Evolutionary conservation across 345 rosid genomes (phyloP).

Genomic region (Pistacia vera): DNA sequence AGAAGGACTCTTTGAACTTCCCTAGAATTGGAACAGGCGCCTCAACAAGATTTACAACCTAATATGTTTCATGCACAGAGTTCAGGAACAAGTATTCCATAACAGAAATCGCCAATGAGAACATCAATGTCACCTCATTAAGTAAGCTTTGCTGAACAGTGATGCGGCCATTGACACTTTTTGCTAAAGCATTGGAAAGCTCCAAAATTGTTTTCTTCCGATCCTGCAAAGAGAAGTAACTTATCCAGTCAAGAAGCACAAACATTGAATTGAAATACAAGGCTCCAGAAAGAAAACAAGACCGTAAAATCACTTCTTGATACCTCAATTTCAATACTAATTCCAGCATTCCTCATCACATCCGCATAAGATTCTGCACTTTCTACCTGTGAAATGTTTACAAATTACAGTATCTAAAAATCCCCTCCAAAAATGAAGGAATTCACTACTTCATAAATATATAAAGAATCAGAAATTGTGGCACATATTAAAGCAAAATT

Average conservation of each 20-base stretch:
- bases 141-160: conserved; percentile 65
- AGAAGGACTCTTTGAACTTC: conserved; percentile 77
- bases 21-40: conserved; percentile 90
- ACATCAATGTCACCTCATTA: conserved; percentile 57
- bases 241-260: conserved; percentile 5
- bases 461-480: neutral
- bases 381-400: conserved; percentile 49
- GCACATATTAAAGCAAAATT: neutral
- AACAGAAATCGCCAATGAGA: conserved; percentile 24
- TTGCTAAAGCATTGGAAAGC: conserved; percentile 60
- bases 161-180: conserved; percentile 62
- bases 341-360: conserved; percentile 73
- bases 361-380: conserved; percentile 74
- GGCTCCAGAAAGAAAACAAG: neutral
- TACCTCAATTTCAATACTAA: conserved; percentile 79
- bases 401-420: neutral
- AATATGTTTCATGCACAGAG: conserved; percentile 20
- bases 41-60: conserved; percentile 98
- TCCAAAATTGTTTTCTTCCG: conserved; percentile 69
- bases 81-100: conserved; percentile 6
- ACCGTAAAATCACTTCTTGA: conserved; percentile 11
- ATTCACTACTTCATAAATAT: neutral
- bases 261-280: conserved; percentile 19
- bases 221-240: conserved; percentile 45
- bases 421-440: neutral